These are phyloP conservation scores for Yamadazyma friedrichii DNA, from an alignment of 1,139 yeast genomes.

Conservation along the genomic window DNA sequence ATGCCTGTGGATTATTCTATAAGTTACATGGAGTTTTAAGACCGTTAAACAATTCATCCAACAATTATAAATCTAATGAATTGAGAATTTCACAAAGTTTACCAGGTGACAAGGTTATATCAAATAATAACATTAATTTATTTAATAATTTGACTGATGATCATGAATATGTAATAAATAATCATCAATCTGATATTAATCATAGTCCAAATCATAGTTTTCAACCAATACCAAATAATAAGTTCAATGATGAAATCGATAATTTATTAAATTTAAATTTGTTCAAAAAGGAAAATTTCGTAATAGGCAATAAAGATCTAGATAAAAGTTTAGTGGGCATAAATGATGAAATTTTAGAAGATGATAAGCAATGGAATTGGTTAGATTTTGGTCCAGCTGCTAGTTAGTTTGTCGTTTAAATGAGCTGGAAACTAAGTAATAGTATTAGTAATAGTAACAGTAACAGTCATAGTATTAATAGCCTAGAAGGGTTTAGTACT, in stretches of 20 bases:
- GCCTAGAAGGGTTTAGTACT: no score
- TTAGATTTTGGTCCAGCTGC: constrained; percentile 26
- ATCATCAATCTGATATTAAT: no score
- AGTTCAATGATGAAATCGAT: constrained; percentile 37
- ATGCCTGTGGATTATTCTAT: constrained; percentile 49
- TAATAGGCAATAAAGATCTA: constrained; percentile 14
- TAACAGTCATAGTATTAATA: no score
- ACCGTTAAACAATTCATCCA: constrained; percentile 27
- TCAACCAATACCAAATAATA: background rate
- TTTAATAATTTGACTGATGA: constrained; percentile 21
- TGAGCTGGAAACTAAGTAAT: no score
- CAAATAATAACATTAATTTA: constrained; percentile 23
- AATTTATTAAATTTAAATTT: constrained; percentile 39
- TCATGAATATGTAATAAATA: background rate
- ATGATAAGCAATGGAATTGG: constrained; percentile 29
- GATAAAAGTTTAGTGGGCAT: constrained; percentile 12
- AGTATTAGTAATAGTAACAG: no score
- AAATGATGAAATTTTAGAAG: constrained; percentile 17
- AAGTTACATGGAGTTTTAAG: constrained; percentile 47
- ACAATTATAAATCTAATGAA: background rate
- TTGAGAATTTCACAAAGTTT: background rate
- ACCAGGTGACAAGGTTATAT: constrained; percentile 21
- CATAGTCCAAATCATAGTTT: background rate
- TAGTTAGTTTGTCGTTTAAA: no score
- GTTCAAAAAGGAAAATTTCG: constrained; percentile 34